Conservation (phyloP, 257 asterid species). For the Schizonepeta tenuifolia region DNA sequence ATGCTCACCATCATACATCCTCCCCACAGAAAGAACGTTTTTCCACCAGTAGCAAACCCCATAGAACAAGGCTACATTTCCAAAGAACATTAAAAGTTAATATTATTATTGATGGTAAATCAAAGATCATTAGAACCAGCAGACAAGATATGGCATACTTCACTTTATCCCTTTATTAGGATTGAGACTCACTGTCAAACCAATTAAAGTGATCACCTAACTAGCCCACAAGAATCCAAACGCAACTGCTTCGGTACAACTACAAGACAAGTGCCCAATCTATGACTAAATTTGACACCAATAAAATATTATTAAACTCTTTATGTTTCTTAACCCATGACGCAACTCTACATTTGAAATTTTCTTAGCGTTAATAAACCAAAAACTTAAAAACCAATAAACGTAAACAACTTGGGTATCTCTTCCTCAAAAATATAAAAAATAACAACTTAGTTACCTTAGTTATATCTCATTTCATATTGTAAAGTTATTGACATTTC, state of each 20-base stretch:
- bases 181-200: neutral
- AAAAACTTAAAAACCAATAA: slow-evolving; percentile 27
- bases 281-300: neutral
- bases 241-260: neutral
- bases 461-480: neutral
- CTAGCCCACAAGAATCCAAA: slow-evolving; percentile 8
- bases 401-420: neutral
- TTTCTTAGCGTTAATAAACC: slow-evolving; percentile 17
- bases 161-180: too few relatives aligned
- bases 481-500: slow-evolving; percentile 18
- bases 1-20: slow-evolving; percentile 98
- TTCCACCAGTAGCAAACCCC: slow-evolving; percentile 99
- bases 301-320: neutral
- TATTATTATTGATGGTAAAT: neutral
- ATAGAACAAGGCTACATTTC: slow-evolving; percentile 90
- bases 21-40: slow-evolving; percentile 98
- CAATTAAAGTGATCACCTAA: neutral
- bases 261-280: neutral
- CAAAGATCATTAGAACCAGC: neutral
- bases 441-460: neutral
- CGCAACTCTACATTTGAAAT: neutral
- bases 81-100: slow-evolving; percentile 30
- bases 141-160: neutral
- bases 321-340: neutral
- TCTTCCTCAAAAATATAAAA: neutral